Conservation (phyloP, 306 rosid genomes). For the Rosa chinensis region DNA sequence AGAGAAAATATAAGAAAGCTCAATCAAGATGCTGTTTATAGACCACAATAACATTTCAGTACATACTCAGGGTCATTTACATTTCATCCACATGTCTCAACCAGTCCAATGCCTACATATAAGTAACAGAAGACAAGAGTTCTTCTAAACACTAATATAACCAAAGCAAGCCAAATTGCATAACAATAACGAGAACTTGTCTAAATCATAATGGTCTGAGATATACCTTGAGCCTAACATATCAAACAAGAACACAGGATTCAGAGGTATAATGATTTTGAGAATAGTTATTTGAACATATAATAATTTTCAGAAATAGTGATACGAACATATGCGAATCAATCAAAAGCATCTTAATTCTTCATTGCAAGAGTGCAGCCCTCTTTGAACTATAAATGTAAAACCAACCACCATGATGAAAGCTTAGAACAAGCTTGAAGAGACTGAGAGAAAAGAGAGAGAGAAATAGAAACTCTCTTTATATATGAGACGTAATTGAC, state of each 20-base stretch:
- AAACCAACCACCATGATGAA: too few species aligned
- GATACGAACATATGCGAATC: slow-evolving; percentile 1
- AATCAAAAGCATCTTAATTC: slow-evolving; percentile 1
- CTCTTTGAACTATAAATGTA: too few species aligned
- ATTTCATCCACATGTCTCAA: slow-evolving; percentile 87
- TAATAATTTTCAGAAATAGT: background rate
- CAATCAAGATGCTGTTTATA: slow-evolving; percentile 10
- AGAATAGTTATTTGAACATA: background rate
- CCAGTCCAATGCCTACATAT: slow-evolving; percentile 68
- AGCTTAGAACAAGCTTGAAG: too few species aligned
- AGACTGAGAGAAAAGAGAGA: too few species aligned
- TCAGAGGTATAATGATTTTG: background rate
- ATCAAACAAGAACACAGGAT: background rate
- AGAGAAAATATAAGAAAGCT: slow-evolving; percentile 16
- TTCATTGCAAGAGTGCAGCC: too few species aligned
- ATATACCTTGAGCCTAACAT: slow-evolving; percentile 13
- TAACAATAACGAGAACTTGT: background rate
- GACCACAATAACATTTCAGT: slow-evolving; percentile 23
- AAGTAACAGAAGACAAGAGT: slow-evolving; percentile 8
- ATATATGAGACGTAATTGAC: too few species aligned
- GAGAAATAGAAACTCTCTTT: too few species aligned
- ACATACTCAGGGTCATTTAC: slow-evolving; percentile 93
- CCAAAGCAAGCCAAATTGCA: slow-evolving; percentile 24
- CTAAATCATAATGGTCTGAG: background rate
- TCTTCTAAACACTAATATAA: slow-evolving; percentile 7